Evolutionary conservation across 176 grass and related monocot genomes (phyloP), one percentile per base, ranked within the genome.

Genomic region (Raddia guianensis): DNA sequence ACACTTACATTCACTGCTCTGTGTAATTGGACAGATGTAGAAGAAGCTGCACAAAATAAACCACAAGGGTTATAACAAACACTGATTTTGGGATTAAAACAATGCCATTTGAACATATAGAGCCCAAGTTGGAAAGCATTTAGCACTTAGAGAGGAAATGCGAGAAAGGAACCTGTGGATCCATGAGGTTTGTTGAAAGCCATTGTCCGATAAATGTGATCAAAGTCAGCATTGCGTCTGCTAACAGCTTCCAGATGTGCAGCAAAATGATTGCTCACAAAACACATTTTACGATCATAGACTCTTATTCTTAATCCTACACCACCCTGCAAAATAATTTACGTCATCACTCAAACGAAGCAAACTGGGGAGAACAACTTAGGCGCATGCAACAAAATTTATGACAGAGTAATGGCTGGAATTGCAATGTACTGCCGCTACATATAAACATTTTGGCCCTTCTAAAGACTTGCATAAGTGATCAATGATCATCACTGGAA

Each of bases 301-400:
- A 98, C 95, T 86, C 92, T 98, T 85, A 98, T 98, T 86, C 90
- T 98, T 83, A 98, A 85, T 64, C 95, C 95, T 84, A 98, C 95
- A 78, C 90, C 92, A 89, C 95, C 92, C 95, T 98, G 86, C 70
- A 88, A 54, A 72, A 84, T 12, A 85, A 82, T 75, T 4, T 61
- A 66, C 66, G 66, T 77, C 68, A 88, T 80, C 64, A 60, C 65
- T 73, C 66, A 77, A 19, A 57, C 9, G 53, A 67, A 61, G 71
- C 18, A 85, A 85, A 85, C 6, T 43, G n/a, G 20, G 61, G 49
- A 70, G 7, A 20, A 75, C 75, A 37, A 70, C 53, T 55, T 75
- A 35, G 80, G 76, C 5, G 49, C 63, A 71, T 64, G 67, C 32
- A 72, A 84, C 9, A 43, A 50, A 60, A 88, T 40, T 54, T 73